phyloP scores from a whole-genome alignment of 257 asterid species.

The Nicotiana tabacum region DNA sequence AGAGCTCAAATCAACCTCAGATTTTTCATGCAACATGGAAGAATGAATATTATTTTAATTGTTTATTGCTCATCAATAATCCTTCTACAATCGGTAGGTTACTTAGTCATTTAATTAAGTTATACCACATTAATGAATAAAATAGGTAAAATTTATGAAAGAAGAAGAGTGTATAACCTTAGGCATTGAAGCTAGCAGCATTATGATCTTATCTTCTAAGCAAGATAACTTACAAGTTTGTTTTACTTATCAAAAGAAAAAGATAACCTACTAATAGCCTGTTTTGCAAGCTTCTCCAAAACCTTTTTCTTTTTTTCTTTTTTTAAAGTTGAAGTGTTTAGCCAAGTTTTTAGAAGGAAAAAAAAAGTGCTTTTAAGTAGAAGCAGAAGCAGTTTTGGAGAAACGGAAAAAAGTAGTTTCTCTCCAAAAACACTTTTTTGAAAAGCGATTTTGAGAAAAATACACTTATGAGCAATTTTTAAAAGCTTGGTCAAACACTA shows the following conservation, averaged over 20 bases:
- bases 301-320: no score
- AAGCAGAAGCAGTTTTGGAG: no score
- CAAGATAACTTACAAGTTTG: background rate
- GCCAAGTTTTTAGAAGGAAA: no score
- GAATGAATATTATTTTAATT: background rate
- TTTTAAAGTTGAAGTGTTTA: no score
- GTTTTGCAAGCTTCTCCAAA: no score
- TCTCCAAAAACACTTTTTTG: no score
- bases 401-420: no score
- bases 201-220: background rate
- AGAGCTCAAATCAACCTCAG: background rate
- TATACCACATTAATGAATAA: background rate
- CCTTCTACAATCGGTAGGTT: background rate
- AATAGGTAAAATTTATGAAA: background rate
- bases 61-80: background rate
- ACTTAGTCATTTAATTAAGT: background rate
- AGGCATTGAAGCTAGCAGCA: background rate
- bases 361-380: no score
- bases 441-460: no score
- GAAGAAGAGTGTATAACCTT: background rate
- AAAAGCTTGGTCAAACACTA: no score
- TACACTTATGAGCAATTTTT: no score
- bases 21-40: background rate
- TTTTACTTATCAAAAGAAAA: background rate
- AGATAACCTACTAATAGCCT: background rate